A percentile compares a stretch with the other conserved stretches of the same genome.
These are phyloP conservation scores for Mycena capillaripes DNA, from an alignment of 768 basidiomycete species.

Conservation along the genomic window DNA sequence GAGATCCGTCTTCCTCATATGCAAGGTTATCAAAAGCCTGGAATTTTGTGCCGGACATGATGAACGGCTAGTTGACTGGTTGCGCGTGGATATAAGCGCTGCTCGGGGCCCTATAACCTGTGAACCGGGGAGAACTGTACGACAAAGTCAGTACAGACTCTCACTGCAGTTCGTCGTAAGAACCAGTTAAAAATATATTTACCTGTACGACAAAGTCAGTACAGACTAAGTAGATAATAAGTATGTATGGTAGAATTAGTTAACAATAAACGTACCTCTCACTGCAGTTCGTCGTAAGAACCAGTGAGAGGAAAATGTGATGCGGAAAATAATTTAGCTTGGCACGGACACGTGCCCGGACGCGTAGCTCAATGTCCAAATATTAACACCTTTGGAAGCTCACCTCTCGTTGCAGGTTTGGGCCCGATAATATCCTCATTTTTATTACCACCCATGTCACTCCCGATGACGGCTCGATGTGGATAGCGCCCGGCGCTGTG, in stretches of 20 bases:
- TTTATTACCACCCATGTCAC: neutral
- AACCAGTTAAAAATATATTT: no score
- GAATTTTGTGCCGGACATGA: constrained; percentile 1
- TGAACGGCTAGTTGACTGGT: constrained; percentile 13
- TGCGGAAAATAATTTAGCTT: neutral
- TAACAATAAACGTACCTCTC: neutral
- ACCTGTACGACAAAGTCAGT: neutral
- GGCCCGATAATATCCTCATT: neutral
- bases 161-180: no score
- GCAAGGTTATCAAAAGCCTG: neutral
- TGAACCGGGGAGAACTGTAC: no score
- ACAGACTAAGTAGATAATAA: neutral
- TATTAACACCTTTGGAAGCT: neutral
- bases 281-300: neutral
- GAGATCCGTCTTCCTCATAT: neutral
- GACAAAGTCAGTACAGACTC: no score
- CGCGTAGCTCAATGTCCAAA: neutral
- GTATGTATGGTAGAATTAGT: no score
- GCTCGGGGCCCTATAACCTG: neutral
- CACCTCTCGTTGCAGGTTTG: neutral
- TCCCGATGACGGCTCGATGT: neutral
- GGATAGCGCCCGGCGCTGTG: neutral
- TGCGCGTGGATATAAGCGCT: constrained; percentile 6
- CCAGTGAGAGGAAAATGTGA: neutral
- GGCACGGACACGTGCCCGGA: neutral